Percentiles rank a stretch among this genome's conserved stretches.
Evolutionary conservation across 2,329 filamentous ascomycete genomes (phyloP).

Genomic region (Nectriaceae sp.): DNA sequence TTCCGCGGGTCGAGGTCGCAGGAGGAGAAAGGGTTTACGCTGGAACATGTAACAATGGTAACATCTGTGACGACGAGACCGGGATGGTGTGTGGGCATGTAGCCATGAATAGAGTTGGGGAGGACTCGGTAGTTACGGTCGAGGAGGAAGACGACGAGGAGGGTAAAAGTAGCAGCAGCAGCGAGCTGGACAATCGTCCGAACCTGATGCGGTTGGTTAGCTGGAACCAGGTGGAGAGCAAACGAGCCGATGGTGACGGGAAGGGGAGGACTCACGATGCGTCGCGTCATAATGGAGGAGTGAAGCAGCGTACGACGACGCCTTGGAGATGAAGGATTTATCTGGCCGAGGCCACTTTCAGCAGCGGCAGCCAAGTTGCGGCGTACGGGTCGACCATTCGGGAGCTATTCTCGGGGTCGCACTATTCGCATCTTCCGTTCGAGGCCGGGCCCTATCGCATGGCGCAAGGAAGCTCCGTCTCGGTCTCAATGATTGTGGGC

Average conservation of each 20-base stretch:
- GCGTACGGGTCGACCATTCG: slow-evolving; percentile 22
- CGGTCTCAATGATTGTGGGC: too few relatives aligned
- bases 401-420: slow-evolving; percentile 15
- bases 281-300: slow-evolving; percentile 36
- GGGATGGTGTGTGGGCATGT: slow-evolving; percentile 82
- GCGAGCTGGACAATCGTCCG: slow-evolving; percentile 76
- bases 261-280: slow-evolving; percentile 33
- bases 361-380: slow-evolving; percentile 15
- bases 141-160: slow-evolving; percentile 77
- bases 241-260: not conserved
- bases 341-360: slow-evolving; percentile 17
- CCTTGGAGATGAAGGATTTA: slow-evolving; percentile 3
- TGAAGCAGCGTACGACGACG: slow-evolving; percentile 1
- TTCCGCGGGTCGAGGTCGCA: slow-evolving; percentile 70
- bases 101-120: slow-evolving; percentile 81
- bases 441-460: slow-evolving; percentile 29
- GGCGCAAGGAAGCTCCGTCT: slow-evolving; percentile 9
- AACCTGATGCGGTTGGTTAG: slow-evolving; percentile 43
- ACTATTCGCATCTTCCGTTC: slow-evolving; percentile 30
- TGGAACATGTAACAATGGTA: slow-evolving; percentile 74
- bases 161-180: slow-evolving; percentile 63
- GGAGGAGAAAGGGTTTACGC: slow-evolving; percentile 71
- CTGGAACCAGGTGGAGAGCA: not conserved
- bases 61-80: slow-evolving; percentile 86
- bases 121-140: slow-evolving; percentile 88